phyloP scores from a whole-genome alignment of 2,329 filamentous ascomycete species.

The Boeremia exigua region DNA sequence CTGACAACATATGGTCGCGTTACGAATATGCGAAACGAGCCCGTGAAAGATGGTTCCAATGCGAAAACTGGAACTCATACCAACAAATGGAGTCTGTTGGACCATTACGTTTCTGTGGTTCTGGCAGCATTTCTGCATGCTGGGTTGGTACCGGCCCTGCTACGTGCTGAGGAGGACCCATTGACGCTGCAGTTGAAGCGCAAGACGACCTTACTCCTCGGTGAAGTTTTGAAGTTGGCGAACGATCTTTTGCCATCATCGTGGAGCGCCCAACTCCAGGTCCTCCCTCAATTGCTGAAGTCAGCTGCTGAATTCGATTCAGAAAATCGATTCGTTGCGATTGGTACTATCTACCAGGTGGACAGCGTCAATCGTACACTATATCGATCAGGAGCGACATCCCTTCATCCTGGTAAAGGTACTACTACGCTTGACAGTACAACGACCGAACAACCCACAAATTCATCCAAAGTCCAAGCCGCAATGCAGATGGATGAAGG shows the following conservation, averaged over 20 bases:
- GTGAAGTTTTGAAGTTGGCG: constrained; percentile 88
- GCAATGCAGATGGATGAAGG: constrained; percentile 69
- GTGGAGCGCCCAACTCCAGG: constrained; percentile 84
- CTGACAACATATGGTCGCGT: constrained; percentile 97
- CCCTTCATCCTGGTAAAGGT: constrained; percentile 42
- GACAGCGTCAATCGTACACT: constrained; percentile 95
- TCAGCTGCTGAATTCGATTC: constrained; percentile 74
- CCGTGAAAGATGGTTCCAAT: constrained; percentile 57
- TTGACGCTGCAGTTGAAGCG: constrained; percentile 76
- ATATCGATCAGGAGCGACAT: constrained; percentile 72
- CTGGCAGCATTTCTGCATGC: constrained; percentile 84
- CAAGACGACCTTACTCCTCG: constrained; percentile 88
- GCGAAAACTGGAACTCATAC: constrained; percentile 73
- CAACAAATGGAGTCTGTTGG: constrained; percentile 75
- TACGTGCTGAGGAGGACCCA: constrained; percentile 70
- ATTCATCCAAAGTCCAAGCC: constrained; percentile 59
- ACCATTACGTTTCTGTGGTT: constrained; percentile 91
- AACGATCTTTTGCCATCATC: constrained; percentile 81
- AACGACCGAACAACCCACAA: constrained; percentile 48
- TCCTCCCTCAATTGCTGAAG: constrained; percentile 84
- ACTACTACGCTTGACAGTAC: constrained; percentile 26
- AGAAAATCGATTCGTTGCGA: constrained; percentile 78
- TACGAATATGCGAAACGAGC: constrained; percentile 74
- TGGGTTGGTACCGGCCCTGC: constrained; percentile 64
- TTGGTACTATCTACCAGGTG: constrained; percentile 94